These are phyloP conservation scores for Penicillium paxilli DNA, from an alignment of 495 filamentous ascomycete species.

Conservation along the genomic window DNA sequence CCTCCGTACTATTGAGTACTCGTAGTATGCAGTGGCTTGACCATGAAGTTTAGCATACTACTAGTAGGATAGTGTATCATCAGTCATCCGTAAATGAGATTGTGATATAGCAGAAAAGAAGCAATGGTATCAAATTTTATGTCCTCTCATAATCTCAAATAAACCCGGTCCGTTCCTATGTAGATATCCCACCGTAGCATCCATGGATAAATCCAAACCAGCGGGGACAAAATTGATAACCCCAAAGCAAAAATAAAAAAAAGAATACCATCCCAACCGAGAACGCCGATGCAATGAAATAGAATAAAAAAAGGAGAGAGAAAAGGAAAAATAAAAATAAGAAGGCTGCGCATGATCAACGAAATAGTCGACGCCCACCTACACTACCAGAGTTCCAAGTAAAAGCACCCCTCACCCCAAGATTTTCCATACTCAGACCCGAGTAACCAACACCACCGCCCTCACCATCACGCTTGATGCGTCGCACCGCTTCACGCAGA, in stretches of 20 bases:
- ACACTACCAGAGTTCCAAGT: slow-evolving; percentile 51
- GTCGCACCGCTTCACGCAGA: slow-evolving; percentile 73
- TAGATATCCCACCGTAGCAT: neutral
- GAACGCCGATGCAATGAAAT: slow-evolving; percentile 13
- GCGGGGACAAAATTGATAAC: no score
- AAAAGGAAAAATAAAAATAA: neutral
- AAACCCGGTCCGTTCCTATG: slow-evolving; percentile 7
- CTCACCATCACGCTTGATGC: slow-evolving; percentile 65
- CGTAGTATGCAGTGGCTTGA: neutral
- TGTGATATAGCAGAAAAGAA: neutral
- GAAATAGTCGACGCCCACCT: slow-evolving; percentile 64
- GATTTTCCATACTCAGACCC: slow-evolving; percentile 68
- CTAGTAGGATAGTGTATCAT: no score
- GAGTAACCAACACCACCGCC: slow-evolving; percentile 72
- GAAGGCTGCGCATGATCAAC: slow-evolving; percentile 30
- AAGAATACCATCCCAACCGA: neutral
- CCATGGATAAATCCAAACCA: neutral
- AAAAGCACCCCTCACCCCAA: slow-evolving; percentile 62
- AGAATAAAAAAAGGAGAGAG: slow-evolving; percentile 1
- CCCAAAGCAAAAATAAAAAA: slow-evolving; percentile 3
- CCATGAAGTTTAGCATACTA: neutral
- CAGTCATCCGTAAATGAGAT: no score
- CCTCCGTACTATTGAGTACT: no score
- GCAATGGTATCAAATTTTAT: slow-evolving; percentile 2
- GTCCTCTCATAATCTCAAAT: slow-evolving; percentile 4